phyloP scores from a whole-genome alignment of 371 early-diverging fungal genomes.

The Apophysomyces variabilis region DNA sequence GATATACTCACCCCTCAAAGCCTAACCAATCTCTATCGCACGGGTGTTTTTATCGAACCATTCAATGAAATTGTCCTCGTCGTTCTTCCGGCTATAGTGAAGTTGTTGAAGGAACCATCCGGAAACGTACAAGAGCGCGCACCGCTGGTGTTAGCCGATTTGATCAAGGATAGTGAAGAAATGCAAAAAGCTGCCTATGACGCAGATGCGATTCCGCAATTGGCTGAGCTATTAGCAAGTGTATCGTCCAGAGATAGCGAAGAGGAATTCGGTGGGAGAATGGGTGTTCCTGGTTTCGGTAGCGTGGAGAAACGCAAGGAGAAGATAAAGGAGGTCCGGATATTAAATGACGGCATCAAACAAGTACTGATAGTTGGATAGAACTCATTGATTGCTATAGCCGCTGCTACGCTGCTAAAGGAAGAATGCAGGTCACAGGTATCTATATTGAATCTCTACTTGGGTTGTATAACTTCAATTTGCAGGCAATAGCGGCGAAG shows the following conservation, averaged over 20 bases:
- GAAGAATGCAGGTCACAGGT: constrained; percentile 84
- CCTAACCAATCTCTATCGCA: constrained; percentile 72
- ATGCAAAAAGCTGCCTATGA: constrained; percentile 85
- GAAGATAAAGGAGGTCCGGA: constrained; percentile 64
- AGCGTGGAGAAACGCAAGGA: constrained; percentile 64
- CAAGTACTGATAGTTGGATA: constrained; percentile 26
- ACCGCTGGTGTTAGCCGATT: constrained; percentile 73
- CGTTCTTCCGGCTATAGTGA: constrained; percentile 80
- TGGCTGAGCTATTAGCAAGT: constrained; percentile 65
- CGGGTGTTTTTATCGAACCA: constrained; percentile 61
- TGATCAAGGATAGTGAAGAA: constrained; percentile 75
- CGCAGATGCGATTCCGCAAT: constrained; percentile 72
- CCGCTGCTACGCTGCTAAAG: constrained; percentile 72
- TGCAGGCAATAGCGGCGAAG: constrained; percentile 75
- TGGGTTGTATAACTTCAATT: background rate
- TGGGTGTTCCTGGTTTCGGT: constrained; percentile 50
- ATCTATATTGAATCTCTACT: background rate
- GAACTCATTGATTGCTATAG: constrained; percentile 77
- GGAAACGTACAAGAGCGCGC: constrained; percentile 71
- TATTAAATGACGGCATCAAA: background rate
- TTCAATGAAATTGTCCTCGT: constrained; percentile 60
- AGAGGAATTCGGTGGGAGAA: constrained; percentile 33
- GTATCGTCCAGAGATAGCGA: constrained; percentile 48
- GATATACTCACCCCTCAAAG: constrained; percentile 35
- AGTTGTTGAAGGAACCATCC: constrained; percentile 63